Evolutionary conservation across 768 basidiomycete species (phyloP).

Genomic region (Leccinum obscurum): DNA sequence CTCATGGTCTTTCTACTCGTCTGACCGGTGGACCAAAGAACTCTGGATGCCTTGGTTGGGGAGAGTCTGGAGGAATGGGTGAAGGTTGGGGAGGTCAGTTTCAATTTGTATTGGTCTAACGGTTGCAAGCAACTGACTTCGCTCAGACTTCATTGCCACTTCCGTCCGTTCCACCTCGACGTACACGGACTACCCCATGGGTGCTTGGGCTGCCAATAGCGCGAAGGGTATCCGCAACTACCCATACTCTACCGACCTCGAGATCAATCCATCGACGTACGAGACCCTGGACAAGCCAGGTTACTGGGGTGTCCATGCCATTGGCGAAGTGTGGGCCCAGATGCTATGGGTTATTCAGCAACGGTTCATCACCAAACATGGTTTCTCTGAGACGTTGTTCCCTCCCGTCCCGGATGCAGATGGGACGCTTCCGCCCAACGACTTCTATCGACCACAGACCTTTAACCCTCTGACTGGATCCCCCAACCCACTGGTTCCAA

Average conservation of each 20-base stretch:
- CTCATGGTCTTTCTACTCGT: no score
- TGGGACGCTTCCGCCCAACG: constrained; percentile 63
- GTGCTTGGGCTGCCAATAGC: constrained; percentile 90
- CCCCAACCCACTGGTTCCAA: constrained; percentile 64
- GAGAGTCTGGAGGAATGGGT: no score
- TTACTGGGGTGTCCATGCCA: constrained; percentile 91
- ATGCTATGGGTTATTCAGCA: constrained; percentile 82
- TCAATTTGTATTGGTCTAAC: background rate
- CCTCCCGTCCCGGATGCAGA: constrained; percentile 70
- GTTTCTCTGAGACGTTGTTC: constrained; percentile 76
- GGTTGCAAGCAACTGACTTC: background rate
- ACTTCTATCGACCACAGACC: constrained; percentile 60
- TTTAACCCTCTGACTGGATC: constrained; percentile 32
- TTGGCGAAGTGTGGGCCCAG: constrained; percentile 96
- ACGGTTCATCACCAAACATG: constrained; percentile 76
- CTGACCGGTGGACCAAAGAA: no score
- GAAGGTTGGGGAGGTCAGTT: no score
- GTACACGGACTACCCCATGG: constrained; percentile 88
- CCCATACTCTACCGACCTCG: constrained; percentile 75
- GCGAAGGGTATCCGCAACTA: constrained; percentile 83
- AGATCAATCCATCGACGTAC: constrained; percentile 88
- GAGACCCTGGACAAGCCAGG: constrained; percentile 92
- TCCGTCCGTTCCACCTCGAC: constrained; percentile 71
- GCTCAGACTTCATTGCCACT: constrained; percentile 79
- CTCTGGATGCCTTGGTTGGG: constrained; percentile 1